Evolutionary conservation across 73 alveolate species (phyloP).

Genomic region (Tetrahymena borealis): DNA sequence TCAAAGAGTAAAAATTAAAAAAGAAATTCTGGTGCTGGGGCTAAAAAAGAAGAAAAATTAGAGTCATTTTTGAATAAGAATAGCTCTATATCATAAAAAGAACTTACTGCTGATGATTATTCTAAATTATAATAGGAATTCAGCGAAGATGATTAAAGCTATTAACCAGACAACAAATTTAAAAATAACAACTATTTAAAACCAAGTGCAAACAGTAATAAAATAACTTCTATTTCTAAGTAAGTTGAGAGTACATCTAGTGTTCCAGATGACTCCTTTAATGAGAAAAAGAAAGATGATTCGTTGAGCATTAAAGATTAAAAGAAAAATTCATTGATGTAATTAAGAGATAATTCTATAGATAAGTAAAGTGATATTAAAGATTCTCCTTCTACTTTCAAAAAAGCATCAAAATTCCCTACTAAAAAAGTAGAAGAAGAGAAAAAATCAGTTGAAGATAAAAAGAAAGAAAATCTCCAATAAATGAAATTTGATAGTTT

Average conservation of each 20-base stretch:
- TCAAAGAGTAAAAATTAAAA: too few species aligned
- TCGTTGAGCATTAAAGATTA: not conserved
- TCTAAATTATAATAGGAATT: not conserved
- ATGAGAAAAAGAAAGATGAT: not conserved
- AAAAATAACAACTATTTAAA: not conserved
- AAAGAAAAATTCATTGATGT: not conserved
- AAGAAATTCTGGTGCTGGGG: not conserved
- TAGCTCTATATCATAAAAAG: not conserved
- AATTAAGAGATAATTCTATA: not conserved
- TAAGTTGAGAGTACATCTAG: not conserved
- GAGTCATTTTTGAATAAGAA: not conserved
- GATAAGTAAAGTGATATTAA: not conserved
- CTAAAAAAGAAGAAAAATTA: not conserved
- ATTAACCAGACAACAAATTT: not conserved
- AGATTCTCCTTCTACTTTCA: not conserved
- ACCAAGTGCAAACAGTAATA: not conserved
- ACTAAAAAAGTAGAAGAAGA: too few species aligned
- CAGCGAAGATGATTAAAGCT: not conserved
- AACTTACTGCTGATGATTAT: not conserved
- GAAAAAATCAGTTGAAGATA: too few species aligned
- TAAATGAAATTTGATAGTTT: too few species aligned
- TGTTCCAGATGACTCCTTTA: not conserved
- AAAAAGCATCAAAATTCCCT: not conserved
- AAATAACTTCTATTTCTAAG: not conserved
- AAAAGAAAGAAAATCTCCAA: too few species aligned